Base-by-base conservation (phyloP, 768 basidiomycete genomes). In the Dacryopinax primogenitus region DNA sequence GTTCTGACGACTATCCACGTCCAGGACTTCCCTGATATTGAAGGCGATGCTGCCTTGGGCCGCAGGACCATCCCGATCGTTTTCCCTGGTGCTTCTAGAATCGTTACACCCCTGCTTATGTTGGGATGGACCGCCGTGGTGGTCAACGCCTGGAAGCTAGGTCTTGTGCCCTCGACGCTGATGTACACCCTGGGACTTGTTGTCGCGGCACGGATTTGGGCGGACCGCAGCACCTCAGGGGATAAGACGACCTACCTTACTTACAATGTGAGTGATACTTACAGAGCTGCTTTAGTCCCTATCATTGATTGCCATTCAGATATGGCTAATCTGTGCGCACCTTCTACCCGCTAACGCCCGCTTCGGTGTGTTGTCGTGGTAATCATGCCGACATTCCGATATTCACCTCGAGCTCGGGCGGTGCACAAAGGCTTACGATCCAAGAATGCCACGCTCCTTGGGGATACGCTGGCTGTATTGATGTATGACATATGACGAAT, bases 1-100 rank as follows among this genome's bases (percentile, higher is more conserved):
- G 71, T 77, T 7, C 62, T 73, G 41, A 75, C 74, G 7, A 79
- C 78, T 1, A 75, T 77, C 26, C 51, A 58, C 34, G 73, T 78
- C 1, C 79, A 81, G 69, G 81, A 82, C 65, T 82, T 79, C 65
- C 73, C 77, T 32, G 81, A 82, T 63, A 68, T 76, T 15, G 72
- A 73, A n/a, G 81, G 81, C 0, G 81, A 82, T 62, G 68, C 69
- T 3, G 62, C 72, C n/a, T 71, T 72, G 0, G 78, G 78, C 0
- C 74, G 81, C 2, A 23, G 72, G 1, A 82, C 81, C 0, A 69
- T 82, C 26, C 81, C 81, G 0, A 78, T 82, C 63, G 74, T 76
- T 33, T 75, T 76, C 34, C 81, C 81, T 1, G 47, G 62, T 9
- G 62, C 62, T 12, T 68, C 70, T 1, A 69, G 72, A 15, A 63